A percentile compares a stretch with the other conserved stretches of the same genome.
These are phyloP conservation scores for Cutaneotrichosporon cyanovorans DNA, from an alignment of 1,284 basidiomycete species.

Conservation along the genomic window DNA sequence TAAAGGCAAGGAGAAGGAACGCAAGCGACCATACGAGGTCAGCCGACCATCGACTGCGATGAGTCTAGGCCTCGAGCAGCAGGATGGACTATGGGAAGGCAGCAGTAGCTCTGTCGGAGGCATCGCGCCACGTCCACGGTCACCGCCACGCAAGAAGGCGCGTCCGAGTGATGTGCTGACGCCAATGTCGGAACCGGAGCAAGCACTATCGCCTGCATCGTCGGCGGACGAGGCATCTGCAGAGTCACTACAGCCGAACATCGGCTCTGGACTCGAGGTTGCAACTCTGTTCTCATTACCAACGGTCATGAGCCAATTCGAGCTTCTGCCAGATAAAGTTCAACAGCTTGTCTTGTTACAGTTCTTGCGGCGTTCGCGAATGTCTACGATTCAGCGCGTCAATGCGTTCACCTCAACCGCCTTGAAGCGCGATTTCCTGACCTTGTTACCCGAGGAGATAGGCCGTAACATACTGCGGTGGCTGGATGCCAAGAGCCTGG, in stretches of 20 bases:
- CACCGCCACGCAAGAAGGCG: constrained; percentile 39
- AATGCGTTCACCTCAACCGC: constrained; percentile 36
- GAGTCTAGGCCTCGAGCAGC: too few species aligned
- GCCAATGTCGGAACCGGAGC: constrained; percentile 13
- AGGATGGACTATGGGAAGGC: not conserved
- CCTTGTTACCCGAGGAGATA: constrained; percentile 40
- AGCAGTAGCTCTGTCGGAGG: not conserved
- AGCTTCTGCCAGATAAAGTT: constrained; percentile 40
- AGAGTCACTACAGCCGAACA: constrained; percentile 8
- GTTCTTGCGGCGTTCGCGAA: constrained; percentile 39
- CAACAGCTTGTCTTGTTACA: constrained; percentile 46
- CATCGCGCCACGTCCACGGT: constrained; percentile 2
- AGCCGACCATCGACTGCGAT: constrained; percentile 6
- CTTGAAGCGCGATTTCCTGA: constrained; percentile 42
- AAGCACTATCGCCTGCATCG: not conserved
- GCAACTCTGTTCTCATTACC: constrained; percentile 41
- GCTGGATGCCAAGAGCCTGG: constrained; percentile 31
- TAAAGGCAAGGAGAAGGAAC: constrained; percentile 30
- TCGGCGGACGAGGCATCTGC: not conserved
- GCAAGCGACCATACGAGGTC: constrained; percentile 30
- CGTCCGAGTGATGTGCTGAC: constrained; percentile 24
- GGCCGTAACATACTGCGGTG: constrained; percentile 39
- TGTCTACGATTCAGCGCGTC: constrained; percentile 43
- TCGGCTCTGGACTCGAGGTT: constrained; percentile 39
- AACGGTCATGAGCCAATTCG: constrained; percentile 36